These are phyloP conservation scores for Cyberlindnera misumaiensis DNA, from an alignment of 805 yeast genomes.

Conservation along the genomic window DNA sequence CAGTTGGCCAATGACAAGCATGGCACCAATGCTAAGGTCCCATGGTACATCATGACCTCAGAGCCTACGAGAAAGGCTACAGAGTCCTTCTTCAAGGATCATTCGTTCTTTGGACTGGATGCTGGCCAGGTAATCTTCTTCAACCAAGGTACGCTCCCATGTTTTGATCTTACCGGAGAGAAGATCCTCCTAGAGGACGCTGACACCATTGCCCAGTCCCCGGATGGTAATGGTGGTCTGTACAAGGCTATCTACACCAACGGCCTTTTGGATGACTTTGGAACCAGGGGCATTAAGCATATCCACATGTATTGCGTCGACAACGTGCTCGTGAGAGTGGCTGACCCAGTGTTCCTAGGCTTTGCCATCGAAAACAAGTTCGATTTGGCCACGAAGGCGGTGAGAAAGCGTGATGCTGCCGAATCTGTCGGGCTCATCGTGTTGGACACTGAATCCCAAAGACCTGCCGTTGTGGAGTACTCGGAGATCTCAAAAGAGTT, in stretches of 20 bases:
- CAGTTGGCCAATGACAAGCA: conserved; percentile 36
- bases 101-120: conserved; percentile 67
- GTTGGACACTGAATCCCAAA: conserved; percentile 40
- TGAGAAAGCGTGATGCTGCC: conserved; percentile 78
- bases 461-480: conserved; percentile 92
- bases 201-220: conserved; percentile 65
- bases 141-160: conserved; percentile 94
- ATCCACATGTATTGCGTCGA: conserved; percentile 97
- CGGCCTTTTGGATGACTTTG: conserved; percentile 62
- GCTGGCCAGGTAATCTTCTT: conserved; percentile 63
- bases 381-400: conserved; percentile 87
- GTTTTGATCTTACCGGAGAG: conserved; percentile 64
- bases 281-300: conserved; percentile 66
- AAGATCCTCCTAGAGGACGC: conserved; percentile 58
- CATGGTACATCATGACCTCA: conserved; percentile 95
- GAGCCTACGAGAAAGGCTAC: conserved; percentile 77
- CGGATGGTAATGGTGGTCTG: conserved; percentile 98
- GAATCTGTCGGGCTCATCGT: conserved; percentile 95
- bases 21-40: conserved; percentile 33
- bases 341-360: conserved; percentile 84
- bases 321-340: conserved; percentile 83
- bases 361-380: conserved; percentile 64
- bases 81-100: conserved; percentile 54
- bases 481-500: conserved; percentile 78
- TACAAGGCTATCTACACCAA: conserved; percentile 73